Percentiles rank a stretch among this genome's conserved stretches.
phyloP scores from a whole-genome alignment of 495 filamentous ascomycete genomes.

The Aspergillus incahuasiensis region DNA sequence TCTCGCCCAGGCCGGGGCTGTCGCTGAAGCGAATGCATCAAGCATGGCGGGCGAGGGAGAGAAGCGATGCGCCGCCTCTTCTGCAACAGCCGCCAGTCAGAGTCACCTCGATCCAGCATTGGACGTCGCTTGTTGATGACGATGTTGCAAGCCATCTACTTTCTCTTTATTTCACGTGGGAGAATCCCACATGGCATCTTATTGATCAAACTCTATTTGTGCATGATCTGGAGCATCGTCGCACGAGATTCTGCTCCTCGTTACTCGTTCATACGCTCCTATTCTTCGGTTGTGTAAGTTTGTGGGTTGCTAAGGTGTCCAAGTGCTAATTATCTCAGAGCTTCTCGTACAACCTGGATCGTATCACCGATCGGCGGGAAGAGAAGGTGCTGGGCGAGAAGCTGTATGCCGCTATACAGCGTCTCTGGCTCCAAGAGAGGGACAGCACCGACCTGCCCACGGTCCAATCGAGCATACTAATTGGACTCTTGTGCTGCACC shows the following conservation, averaged over 20 bases:
- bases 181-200: constrained; percentile 28
- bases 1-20: constrained; percentile 9
- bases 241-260: constrained; percentile 15
- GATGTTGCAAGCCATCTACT: constrained; percentile 25
- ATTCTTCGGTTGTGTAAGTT: constrained; percentile 23
- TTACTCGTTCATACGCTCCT: constrained; percentile 21
- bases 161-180: constrained; percentile 28
- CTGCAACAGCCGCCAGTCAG: constrained; percentile 13
- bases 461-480: constrained; percentile 23
- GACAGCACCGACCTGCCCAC: constrained; percentile 14
- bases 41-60: constrained; percentile 3
- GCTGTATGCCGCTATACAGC: constrained; percentile 21
- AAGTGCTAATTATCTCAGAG: constrained; percentile 19
- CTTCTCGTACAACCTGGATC: constrained; percentile 21
- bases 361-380: constrained; percentile 23
- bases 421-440: constrained; percentile 19
- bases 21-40: constrained; percentile 19
- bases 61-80: constrained; percentile 5
- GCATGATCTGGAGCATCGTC: constrained; percentile 19
- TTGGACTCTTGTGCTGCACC: constrained; percentile 25
- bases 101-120: constrained; percentile 16
- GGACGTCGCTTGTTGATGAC: constrained; percentile 22
- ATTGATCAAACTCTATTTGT: constrained; percentile 21
- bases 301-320: not conserved
- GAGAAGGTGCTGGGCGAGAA: constrained; percentile 23